Conservation (phyloP, 345 rosid genomes). For the Anastatica hierochuntica region DNA sequence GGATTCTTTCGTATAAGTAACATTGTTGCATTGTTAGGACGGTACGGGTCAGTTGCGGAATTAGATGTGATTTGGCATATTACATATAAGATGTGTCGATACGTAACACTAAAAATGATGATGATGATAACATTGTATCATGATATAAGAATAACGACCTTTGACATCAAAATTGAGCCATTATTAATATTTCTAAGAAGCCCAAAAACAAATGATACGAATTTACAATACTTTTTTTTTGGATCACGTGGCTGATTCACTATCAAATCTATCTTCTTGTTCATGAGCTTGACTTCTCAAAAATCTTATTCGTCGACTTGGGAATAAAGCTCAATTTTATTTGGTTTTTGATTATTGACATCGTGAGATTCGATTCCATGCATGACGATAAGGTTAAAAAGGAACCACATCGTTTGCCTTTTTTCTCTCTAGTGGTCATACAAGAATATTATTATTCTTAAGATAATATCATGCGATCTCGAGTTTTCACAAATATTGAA, state of each 20-base stretch:
- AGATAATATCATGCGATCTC: conserved; percentile 10
- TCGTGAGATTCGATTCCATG: conserved; percentile 9
- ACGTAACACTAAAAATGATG: neutral
- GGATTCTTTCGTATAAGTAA: conserved; percentile 3
- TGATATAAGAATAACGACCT: conserved; percentile 13
- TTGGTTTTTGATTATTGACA: conserved; percentile 15
- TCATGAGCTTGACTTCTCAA: conserved; percentile 13
- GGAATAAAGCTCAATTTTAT: conserved; percentile 11
- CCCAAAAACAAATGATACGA: neutral
- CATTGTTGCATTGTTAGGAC: conserved; percentile 12
- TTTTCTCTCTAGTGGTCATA: conserved; percentile 7
- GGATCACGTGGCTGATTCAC: neutral
- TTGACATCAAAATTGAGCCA: conserved; percentile 15
- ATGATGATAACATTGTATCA: conserved; percentile 9
- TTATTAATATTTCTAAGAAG: neutral
- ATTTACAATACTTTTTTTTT: too few species aligned
- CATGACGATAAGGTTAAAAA: conserved; percentile 14
- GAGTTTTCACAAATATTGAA: conserved; percentile 11
- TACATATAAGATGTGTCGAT: conserved; percentile 13
- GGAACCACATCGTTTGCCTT: conserved; percentile 1
- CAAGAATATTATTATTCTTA: neutral
- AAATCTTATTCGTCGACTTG: conserved; percentile 1
- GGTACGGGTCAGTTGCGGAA: conserved; percentile 17
- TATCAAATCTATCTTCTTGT: conserved; percentile 5
- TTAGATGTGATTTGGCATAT: conserved; percentile 8